Percentiles rank a stretch among this genome's conserved stretches.
phyloP scores from a whole-genome alignment of 1,284 basidiomycete genomes.

The Fistulinella cinereoalba region DNA sequence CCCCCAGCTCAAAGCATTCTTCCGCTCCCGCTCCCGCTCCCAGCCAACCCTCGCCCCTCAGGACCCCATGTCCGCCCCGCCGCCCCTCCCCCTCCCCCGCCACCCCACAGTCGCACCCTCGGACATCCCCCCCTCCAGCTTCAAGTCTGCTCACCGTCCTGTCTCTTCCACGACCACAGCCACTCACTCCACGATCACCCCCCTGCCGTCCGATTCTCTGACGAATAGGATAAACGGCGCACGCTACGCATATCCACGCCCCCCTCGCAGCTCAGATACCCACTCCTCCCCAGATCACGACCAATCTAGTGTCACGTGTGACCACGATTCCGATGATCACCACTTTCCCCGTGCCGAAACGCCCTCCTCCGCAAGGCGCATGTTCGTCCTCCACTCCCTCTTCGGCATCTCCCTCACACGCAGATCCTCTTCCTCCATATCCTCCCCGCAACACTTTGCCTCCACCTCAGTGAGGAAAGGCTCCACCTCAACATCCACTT shows the following conservation, averaged over 20 bases:
- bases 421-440: constrained; percentile 36
- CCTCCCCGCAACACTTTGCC: constrained; percentile 17
- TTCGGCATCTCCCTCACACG: constrained; percentile 48
- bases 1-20: constrained; percentile 48
- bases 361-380: constrained; percentile 29
- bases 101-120: constrained; percentile 10
- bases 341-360: constrained; percentile 27
- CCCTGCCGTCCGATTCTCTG: constrained; percentile 45
- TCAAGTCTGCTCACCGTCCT: constrained; percentile 53
- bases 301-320: constrained; percentile 13
- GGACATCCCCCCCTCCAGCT: constrained; percentile 19
- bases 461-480: constrained; percentile 20
- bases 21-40: constrained; percentile 53
- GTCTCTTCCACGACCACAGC: constrained; percentile 61
- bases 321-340: constrained; percentile 27
- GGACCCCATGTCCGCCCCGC: constrained; percentile 22
- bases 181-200: constrained; percentile 56
- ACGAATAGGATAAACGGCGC: constrained; percentile 15
- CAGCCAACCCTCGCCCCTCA: constrained; percentile 15
- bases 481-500: constrained; percentile 26
- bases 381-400: constrained; percentile 41
- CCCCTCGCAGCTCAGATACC: constrained; percentile 11
- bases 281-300: constrained; percentile 18
- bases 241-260: constrained; percentile 19
- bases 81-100: constrained; percentile 20